A percentile compares a stretch with the other conserved stretches of the same genome.
phyloP scores from a whole-genome alignment of 306 rosid genomes.

The Lablab purpureus region DNA sequence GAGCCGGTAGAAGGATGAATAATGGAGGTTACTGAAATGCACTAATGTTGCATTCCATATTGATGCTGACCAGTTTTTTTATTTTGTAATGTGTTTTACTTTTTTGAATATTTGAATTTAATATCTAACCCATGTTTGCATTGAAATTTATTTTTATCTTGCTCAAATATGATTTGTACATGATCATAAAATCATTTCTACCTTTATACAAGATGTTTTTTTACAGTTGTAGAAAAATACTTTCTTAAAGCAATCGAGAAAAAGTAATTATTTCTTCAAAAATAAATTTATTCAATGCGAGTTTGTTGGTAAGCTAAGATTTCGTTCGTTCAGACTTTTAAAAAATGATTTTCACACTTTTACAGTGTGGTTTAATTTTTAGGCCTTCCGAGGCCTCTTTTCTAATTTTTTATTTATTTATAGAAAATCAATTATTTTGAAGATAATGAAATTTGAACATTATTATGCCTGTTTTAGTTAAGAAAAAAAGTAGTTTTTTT shows the following conservation, averaged over 20 bases:
- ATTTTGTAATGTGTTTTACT: constrained; percentile 5
- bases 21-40: constrained; percentile 30
- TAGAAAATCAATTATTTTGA: too few species aligned
- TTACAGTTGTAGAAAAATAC: neutral
- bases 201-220: neutral
- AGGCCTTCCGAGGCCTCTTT: too few species aligned
- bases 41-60: neutral
- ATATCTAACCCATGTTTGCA: neutral
- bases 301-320: neutral
- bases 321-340: neutral
- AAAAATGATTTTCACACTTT: neutral
- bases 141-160: neutral
- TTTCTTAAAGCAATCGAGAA: neutral
- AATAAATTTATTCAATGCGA: neutral
- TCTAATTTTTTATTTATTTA: too few species aligned
- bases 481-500: too few species aligned
- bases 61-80: constrained; percentile 11
- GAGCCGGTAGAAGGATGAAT: constrained; percentile 55
- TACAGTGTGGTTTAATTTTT: neutral
- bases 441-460: too few species aligned
- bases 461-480: too few species aligned
- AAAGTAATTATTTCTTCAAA: too few species aligned
- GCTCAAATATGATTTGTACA: constrained; percentile 11
- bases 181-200: neutral
- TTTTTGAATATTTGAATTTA: neutral